Evolutionary conservation across 73 alveolate genomes (phyloP), one percentile per base, ranked within the genome.

Genomic region (Tetrahymena malaccensis): DNA sequence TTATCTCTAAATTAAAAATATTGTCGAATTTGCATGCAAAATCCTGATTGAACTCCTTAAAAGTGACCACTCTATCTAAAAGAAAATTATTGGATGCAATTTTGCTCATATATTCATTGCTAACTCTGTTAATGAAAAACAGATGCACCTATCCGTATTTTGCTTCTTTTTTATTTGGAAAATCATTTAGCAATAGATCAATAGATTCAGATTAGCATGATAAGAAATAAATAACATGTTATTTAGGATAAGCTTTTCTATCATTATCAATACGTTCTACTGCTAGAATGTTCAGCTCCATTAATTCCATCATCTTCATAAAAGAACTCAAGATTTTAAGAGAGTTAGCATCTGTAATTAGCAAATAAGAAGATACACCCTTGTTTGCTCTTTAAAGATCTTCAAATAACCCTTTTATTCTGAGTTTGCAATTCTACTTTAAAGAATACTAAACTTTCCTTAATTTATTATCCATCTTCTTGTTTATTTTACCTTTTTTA

Each of bases 241-340:
- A 33, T 85, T 95, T 89, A 85, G 97, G 97, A 95, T 85, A 95
- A 44, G 95, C 55, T 33, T 95, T 95, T 89, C 97, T 85, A 12
- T 40, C 56, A 34, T 55, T 50, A 38, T 85, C 97, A 40, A 95
- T 56, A 44, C 70, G 93, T 25, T 95, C 97, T 85, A 95, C 95
- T 13, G 97, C 97, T 43, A 85, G 35, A 50, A 95, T 93, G 43
- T 94, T 94, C n/a, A 95, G 37, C 89, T 95, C 97, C 97, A 95
- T 95, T 15, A 95, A 55, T 95, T 95, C 97, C 31, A 94, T 94
- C 95, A 95, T 44, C 85, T 95, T 95, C 97, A 95, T 95, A 33
- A 85, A 93, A 33, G 97, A 94, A 50, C 95, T 85, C 40, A 95
- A 58, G 34, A 95, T 93, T 89, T 85, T 95, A 8, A 95, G 94